phyloP scores from a whole-genome alignment of 2,329 filamentous ascomycete species.

The Tolypocladium pustulatum region DNA sequence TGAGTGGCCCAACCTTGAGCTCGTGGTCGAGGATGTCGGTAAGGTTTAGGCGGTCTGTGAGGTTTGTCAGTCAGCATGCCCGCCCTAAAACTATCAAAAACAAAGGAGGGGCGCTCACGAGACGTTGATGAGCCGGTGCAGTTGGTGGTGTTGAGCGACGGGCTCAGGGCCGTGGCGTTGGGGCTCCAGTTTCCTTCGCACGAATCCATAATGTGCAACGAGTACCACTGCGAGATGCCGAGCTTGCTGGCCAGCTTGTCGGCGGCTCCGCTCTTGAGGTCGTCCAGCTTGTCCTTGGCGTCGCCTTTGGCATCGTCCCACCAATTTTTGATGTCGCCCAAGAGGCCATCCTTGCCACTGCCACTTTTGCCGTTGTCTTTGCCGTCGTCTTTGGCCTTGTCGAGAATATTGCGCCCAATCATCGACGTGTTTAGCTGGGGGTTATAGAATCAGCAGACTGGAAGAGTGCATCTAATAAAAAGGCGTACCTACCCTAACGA shows the following conservation, averaged over 20 bases:
- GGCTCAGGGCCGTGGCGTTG: slow-evolving; percentile 25
- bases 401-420: slow-evolving; percentile 24
- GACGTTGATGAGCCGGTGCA: slow-evolving; percentile 29
- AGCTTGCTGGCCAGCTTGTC: slow-evolving; percentile 30
- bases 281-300: slow-evolving; percentile 26
- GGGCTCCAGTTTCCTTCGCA: slow-evolving; percentile 36
- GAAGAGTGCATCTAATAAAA: neutral
- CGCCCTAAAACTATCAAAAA: neutral
- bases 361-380: slow-evolving; percentile 12
- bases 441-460: neutral
- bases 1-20: slow-evolving; percentile 31
- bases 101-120: slow-evolving; percentile 17
- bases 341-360: slow-evolving; percentile 7
- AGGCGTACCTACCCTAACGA: slow-evolving; percentile 23
- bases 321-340: slow-evolving; percentile 19
- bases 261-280: slow-evolving; percentile 27
- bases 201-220: slow-evolving; percentile 35
- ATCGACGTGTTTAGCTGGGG: slow-evolving; percentile 26
- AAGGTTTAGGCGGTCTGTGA: slow-evolving; percentile 32
- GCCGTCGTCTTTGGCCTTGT: slow-evolving; percentile 14
- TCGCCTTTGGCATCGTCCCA: slow-evolving; percentile 20
- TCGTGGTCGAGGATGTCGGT: slow-evolving; percentile 34
- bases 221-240: slow-evolving; percentile 41
- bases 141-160: slow-evolving; percentile 31
- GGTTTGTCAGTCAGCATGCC: neutral